phyloP scores from a whole-genome alignment of 2,329 filamentous ascomycete species.

The Myriosclerotinia scirpicola region DNA sequence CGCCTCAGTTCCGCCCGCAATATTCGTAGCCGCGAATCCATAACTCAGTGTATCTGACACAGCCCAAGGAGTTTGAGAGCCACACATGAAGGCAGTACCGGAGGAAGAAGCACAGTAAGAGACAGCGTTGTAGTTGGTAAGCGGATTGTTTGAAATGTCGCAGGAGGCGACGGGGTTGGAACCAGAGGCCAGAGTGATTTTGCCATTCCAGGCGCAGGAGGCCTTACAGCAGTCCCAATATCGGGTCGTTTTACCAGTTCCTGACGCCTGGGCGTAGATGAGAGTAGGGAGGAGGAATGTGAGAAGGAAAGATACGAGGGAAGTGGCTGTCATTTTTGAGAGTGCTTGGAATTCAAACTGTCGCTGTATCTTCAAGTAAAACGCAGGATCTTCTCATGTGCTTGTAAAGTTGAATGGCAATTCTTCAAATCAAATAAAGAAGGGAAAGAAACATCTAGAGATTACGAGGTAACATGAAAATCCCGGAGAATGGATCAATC shows the following conservation, averaged over 20 bases:
- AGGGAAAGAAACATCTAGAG: not conserved
- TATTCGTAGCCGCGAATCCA: slow-evolving; percentile 62
- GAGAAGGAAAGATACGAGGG: not conserved
- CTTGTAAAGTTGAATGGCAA: not conserved
- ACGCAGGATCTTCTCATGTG: not conserved
- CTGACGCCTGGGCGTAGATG: slow-evolving; percentile 30
- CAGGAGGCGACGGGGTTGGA: slow-evolving; percentile 36
- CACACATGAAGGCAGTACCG: slow-evolving; percentile 59
- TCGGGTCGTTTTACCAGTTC: slow-evolving; percentile 42
- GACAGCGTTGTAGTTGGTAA: slow-evolving; percentile 50
- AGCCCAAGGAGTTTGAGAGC: slow-evolving; percentile 61
- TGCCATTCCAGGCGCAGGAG: slow-evolving; percentile 60
- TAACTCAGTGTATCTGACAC: slow-evolving; percentile 59
- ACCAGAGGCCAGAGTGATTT: slow-evolving; percentile 49
- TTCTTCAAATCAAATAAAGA: not conserved
- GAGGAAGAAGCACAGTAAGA: slow-evolving; percentile 53
- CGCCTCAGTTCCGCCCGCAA: slow-evolving; percentile 55
- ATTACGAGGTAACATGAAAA: not conserved
- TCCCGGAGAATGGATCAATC: not conserved
- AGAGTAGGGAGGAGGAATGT: slow-evolving; percentile 33
- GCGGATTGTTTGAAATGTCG: slow-evolving; percentile 51
- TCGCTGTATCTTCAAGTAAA: not conserved
- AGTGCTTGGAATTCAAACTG: not conserved
- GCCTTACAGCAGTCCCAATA: slow-evolving; percentile 73
- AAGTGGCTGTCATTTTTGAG: slow-evolving; percentile 7